A percentile compares a stretch with the other conserved stretches of the same genome.
These are phyloP conservation scores for Pleurotus pulmonarius DNA, from an alignment of 768 basidiomycete genomes.

Conservation along the genomic window DNA sequence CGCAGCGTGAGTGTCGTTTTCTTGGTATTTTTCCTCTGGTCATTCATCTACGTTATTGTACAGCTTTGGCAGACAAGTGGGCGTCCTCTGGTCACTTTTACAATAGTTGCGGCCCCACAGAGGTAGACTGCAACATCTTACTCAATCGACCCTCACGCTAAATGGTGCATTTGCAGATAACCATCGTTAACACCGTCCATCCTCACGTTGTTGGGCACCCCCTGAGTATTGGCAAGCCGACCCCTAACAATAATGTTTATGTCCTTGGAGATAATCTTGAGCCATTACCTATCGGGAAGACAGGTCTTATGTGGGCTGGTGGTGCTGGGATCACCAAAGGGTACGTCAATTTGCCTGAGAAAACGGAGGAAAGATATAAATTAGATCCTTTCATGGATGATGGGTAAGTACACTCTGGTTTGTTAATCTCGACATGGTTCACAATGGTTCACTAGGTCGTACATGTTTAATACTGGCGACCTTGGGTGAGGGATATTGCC, in stretches of 20 bases:
- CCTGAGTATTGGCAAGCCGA: conserved; percentile 48
- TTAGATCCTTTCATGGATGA: conserved; percentile 47
- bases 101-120: conserved; percentile 57
- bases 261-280: conserved; percentile 33
- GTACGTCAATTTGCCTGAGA: conserved; percentile 53
- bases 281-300: conserved; percentile 30
- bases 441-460: conserved; percentile 15
- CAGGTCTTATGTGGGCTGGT: conserved; percentile 58
- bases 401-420: conserved; percentile 29
- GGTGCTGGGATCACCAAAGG: conserved; percentile 54
- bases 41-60: neutral
- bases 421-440: conserved; percentile 1
- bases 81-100: conserved; percentile 38
- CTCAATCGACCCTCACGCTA: neutral
- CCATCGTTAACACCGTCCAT: conserved; percentile 56
- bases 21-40: neutral
- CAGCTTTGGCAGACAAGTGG: conserved; percentile 43
- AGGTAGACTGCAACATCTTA: conserved; percentile 27
- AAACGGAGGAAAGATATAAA: conserved; percentile 47
- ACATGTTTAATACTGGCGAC: conserved; percentile 67
- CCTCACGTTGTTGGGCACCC: conserved; percentile 35
- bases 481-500: conserved; percentile 32
- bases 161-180: conserved; percentile 30
- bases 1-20: conserved; percentile 34
- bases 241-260: conserved; percentile 48